Evolutionary conservation across 495 filamentous ascomycete genomes (phyloP).

Genomic region (Penicillium macrosclerotiorum): DNA sequence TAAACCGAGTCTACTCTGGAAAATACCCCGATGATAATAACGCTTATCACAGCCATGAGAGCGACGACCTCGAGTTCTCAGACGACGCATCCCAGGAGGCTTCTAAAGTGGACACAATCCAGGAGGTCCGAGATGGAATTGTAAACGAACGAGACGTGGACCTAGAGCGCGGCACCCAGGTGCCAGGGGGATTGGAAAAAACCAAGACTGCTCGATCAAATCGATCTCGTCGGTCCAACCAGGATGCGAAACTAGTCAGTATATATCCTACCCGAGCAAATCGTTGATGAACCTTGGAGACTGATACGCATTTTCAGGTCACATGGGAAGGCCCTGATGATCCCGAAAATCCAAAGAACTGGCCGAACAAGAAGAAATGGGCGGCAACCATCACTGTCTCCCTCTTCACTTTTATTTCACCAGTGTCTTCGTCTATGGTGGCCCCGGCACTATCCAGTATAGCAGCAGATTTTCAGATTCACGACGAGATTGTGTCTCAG

Average conservation of each 20-base stretch:
- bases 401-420: conserved; percentile 70
- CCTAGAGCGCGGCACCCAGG: conserved; percentile 23
- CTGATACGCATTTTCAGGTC: conserved; percentile 24
- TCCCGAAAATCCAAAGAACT: conserved; percentile 59
- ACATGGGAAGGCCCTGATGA: conserved; percentile 58
- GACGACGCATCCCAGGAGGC: background rate
- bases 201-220: conserved; percentile 20
- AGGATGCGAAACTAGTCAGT: conserved; percentile 29
- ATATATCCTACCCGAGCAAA: background rate
- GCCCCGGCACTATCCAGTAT: conserved; percentile 62
- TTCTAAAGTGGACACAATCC: conserved; percentile 10
- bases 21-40: conserved; percentile 38
- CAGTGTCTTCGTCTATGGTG: conserved; percentile 69
- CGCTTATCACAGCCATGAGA: conserved; percentile 32
- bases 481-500: conserved; percentile 50
- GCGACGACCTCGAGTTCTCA: conserved; percentile 5
- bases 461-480: conserved; percentile 59
- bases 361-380: conserved; percentile 60
- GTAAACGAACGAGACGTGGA: conserved; percentile 34
- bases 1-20: conserved; percentile 31
- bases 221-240: conserved; percentile 13
- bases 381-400: conserved; percentile 55
- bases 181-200: conserved; percentile 23
- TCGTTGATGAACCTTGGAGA: background rate
- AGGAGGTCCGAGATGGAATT: conserved; percentile 28